Evolutionary conservation across 1,284 basidiomycete species (phyloP).

Genomic region (Psilocybe mexicana): DNA sequence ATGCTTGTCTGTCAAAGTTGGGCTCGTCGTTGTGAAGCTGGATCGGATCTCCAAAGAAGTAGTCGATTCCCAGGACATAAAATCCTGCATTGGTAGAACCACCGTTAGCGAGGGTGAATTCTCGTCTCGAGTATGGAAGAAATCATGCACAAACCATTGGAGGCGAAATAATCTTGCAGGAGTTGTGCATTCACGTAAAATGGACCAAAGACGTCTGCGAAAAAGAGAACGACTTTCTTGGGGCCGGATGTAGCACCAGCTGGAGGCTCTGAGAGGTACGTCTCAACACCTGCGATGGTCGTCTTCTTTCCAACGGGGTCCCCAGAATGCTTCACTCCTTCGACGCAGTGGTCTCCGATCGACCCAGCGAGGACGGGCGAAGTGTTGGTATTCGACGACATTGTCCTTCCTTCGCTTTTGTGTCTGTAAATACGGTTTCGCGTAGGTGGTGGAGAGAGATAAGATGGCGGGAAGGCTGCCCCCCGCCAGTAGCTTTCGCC

Average conservation of each 20-base stretch:
- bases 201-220: constrained; percentile 48
- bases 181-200: constrained; percentile 49
- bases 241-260: constrained; percentile 10
- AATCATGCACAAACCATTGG: constrained; percentile 36
- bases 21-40: constrained; percentile 36
- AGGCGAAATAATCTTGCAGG: constrained; percentile 48
- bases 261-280: constrained; percentile 53
- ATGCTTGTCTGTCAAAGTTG: constrained; percentile 41
- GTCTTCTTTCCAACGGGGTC: constrained; percentile 43
- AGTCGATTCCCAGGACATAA: constrained; percentile 53
- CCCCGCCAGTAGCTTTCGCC: background rate
- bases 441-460: background rate
- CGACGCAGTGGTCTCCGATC: constrained; percentile 46
- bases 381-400: constrained; percentile 14
- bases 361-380: constrained; percentile 40
- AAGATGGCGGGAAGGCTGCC: background rate
- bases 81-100: constrained; percentile 39
- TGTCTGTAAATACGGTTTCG: background rate
- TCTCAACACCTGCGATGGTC: constrained; percentile 46
- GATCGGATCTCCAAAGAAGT: constrained; percentile 56
- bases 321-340: constrained; percentile 48
- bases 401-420: background rate
- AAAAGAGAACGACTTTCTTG: constrained; percentile 48
- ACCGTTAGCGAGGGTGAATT: constrained; percentile 28
- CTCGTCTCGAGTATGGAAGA: background rate